A percentile compares a stretch with the other conserved stretches of the same genome.
These are phyloP conservation scores for Kwoniella europaea DNA, from an alignment of 768 basidiomycete species.

Conservation along the genomic window DNA sequence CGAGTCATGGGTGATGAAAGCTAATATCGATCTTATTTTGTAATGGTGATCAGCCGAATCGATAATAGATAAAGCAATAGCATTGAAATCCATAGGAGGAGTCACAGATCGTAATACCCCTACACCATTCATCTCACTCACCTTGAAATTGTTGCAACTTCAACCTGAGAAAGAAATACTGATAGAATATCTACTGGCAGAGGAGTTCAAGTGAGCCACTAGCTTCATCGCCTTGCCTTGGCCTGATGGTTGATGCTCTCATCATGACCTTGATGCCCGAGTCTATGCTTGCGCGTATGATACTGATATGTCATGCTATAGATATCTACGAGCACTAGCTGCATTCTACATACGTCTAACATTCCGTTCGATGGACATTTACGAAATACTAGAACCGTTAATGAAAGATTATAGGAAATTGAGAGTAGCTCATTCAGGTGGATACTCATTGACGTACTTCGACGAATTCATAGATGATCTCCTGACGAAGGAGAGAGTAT, in stretches of 20 bases:
- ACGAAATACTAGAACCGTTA: slow-evolving; percentile 89
- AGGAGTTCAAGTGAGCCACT: slow-evolving; percentile 89
- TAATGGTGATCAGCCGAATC: slow-evolving; percentile 70
- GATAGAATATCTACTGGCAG: slow-evolving; percentile 90
- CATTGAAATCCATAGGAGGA: slow-evolving; percentile 80
- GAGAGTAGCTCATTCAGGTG: slow-evolving; percentile 80
- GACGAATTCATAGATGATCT: slow-evolving; percentile 90
- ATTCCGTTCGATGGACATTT: slow-evolving; percentile 85
- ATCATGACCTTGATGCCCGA: background rate
- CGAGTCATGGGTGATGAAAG: background rate
- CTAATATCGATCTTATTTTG: background rate
- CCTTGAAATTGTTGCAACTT: slow-evolving; percentile 91
- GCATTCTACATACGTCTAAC: slow-evolving; percentile 95
- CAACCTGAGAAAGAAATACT: slow-evolving; percentile 98
- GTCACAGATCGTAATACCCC: slow-evolving; percentile 91
- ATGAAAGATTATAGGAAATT: slow-evolving; percentile 93
- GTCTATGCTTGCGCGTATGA: background rate
- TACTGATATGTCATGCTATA: slow-evolving; percentile 52
- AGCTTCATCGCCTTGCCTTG: too few relatives aligned
- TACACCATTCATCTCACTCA: slow-evolving; percentile 88
- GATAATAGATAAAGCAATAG: slow-evolving; percentile 90
- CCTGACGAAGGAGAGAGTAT: slow-evolving; percentile 85
- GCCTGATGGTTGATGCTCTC: too few relatives aligned
- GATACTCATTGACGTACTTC: slow-evolving; percentile 82
- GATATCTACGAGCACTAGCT: slow-evolving; percentile 91